These are phyloP conservation scores for Fusarium citri DNA, from an alignment of 2,329 filamentous ascomycete species.

Conservation along the genomic window DNA sequence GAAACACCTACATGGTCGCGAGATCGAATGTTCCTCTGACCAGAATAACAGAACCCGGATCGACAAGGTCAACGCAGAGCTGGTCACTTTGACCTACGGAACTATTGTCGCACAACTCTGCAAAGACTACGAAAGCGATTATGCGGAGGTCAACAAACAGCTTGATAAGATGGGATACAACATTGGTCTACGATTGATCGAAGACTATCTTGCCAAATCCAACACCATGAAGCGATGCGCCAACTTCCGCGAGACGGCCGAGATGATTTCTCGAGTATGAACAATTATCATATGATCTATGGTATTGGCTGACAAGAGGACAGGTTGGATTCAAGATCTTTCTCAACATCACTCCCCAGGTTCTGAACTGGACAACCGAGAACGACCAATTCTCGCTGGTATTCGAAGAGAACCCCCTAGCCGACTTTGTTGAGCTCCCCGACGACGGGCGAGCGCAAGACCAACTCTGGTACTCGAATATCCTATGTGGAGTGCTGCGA, in stretches of 20 bases:
- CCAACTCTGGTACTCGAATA: slow-evolving; percentile 98
- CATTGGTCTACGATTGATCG: slow-evolving; percentile 93
- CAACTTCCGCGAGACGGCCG: slow-evolving; percentile 95
- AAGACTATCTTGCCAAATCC: slow-evolving; percentile 97
- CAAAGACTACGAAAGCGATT: slow-evolving; percentile 95
- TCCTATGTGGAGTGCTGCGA: slow-evolving; percentile 90
- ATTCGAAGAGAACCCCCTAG: slow-evolving; percentile 96
- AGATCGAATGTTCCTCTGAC: slow-evolving; percentile 24
- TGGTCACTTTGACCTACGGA: slow-evolving; percentile 97
- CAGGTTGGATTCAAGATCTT: slow-evolving; percentile 99
- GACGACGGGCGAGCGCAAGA: slow-evolving; percentile 96
- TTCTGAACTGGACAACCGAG: slow-evolving; percentile 96
- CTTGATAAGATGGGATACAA: slow-evolving; percentile 99
- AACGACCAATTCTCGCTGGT: slow-evolving; percentile 96
- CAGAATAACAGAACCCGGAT: slow-evolving; percentile 78
- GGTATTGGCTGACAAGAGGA: slow-evolving; percentile 33
- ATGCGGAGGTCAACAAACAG: slow-evolving; percentile 95
- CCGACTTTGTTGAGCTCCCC: slow-evolving; percentile 96
- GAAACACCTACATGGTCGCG: slow-evolving; percentile 50
- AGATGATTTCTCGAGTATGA: slow-evolving; percentile 90
- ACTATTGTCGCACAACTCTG: slow-evolving; percentile 97
- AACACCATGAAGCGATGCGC: slow-evolving; percentile 88
- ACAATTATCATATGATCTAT: too few relatives aligned
- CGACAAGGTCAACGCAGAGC: slow-evolving; percentile 97
- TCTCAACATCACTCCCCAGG: slow-evolving; percentile 91